Percentiles rank a stretch among this genome's conserved stretches.
These are phyloP conservation scores for Coniochaeta sp. DNA, from an alignment of 2,329 filamentous ascomycete species.

Conservation along the genomic window DNA sequence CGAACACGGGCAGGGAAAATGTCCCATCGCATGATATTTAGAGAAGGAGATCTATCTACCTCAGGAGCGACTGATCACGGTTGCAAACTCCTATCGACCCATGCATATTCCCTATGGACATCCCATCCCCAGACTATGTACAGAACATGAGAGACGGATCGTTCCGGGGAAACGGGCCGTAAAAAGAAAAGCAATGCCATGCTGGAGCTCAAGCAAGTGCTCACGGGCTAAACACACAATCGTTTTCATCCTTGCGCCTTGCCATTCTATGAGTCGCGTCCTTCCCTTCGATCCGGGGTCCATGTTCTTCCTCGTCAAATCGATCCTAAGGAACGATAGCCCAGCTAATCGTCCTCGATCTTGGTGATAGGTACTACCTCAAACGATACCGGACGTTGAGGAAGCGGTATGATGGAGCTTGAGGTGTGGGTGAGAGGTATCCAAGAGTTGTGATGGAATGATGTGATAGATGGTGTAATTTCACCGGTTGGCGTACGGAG, in stretches of 20 bases:
- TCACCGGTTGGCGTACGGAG: neutral
- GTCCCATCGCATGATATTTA: too few relatives aligned
- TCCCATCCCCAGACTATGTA: neutral
- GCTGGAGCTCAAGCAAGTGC: neutral
- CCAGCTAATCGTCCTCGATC: neutral
- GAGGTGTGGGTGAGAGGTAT: conserved; percentile 4
- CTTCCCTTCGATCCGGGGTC: neutral
- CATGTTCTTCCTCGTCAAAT: neutral
- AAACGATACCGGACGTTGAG: conserved; percentile 83
- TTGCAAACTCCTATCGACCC: neutral
- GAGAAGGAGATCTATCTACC: neutral
- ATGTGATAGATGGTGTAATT: neutral
- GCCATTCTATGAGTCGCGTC: neutral
- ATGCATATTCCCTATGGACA: neutral
- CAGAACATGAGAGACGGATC: neutral
- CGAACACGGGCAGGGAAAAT: too few relatives aligned
- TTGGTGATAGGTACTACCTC: conserved; percentile 57
- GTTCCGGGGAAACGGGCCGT: neutral
- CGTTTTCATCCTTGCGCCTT: neutral
- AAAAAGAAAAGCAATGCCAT: neutral
- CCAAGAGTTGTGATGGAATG: neutral
- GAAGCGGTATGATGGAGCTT: conserved; percentile 62
- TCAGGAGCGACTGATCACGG: neutral
- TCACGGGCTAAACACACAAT: neutral
- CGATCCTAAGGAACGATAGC: neutral